Base-by-base conservation (phyloP, 495 filamentous ascomycete species). In the Copromyces sp. region DNA sequence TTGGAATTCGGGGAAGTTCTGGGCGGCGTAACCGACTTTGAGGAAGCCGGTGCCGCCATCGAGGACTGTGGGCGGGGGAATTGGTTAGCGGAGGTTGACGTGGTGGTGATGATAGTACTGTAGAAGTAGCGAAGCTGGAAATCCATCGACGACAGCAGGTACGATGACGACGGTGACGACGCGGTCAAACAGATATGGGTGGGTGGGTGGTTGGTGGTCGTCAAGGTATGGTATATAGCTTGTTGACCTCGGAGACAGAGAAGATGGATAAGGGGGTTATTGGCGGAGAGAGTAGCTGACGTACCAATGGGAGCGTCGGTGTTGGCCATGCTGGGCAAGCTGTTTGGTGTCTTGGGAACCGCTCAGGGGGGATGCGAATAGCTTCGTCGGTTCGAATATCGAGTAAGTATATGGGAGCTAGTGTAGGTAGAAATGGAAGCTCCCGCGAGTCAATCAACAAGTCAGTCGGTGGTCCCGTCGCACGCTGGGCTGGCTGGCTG, bases 31-130 rank as follows among this genome's bases (percentile, higher is more conserved):
- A 81, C 95, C 95, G 84, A 97, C 95, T 85, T 99, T 99, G 82
- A 98, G 91, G 89, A 98, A 99, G 82, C 95, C 95, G 79, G 95
- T 99, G 84, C 95, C 95, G 89, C 96, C 96, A 89, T 99, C 95
- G 88, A 99, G 94, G 80, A 99, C 95, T 98, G 70, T 3, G 80
- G 68, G 1, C 24, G 38, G 32, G 39, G 77, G 35, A 3, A 37
- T 32, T 68, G 73, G 73, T 73, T 44, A 75, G 71, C 9, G 9
- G 37, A 76, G 73, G 24, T 24, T 29, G 35, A 69, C 71, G 70
- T 42, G 41, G 12, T 65, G 1, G 70, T 42, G 41, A 5, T 65
- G 1, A 14, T 29, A 14, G 11, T 20, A 17, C n/a, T 12, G 45
- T 24, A 1, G 20, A 29, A 20, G 45, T 24, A 1, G 20, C 29